phyloP scores from a whole-genome alignment of 2,329 filamentous ascomycete genomes.

The Aspergillus caelatus region DNA sequence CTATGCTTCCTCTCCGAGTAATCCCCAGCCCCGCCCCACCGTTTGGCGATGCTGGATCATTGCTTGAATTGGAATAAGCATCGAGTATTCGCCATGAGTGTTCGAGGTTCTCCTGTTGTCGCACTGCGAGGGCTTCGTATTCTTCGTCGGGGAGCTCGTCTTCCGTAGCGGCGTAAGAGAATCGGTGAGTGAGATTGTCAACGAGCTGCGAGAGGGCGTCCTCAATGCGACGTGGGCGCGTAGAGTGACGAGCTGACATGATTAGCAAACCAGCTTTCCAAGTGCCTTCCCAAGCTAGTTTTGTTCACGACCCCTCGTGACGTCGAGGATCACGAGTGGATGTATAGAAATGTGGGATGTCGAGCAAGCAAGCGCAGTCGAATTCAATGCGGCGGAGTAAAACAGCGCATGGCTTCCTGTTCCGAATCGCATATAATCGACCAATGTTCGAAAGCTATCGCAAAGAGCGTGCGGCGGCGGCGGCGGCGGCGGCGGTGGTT shows the following conservation, averaged over 20 bases:
- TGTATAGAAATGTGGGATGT: neutral
- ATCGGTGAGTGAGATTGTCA: constrained; percentile 43
- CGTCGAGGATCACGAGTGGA: neutral
- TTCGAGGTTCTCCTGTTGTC: constrained; percentile 38
- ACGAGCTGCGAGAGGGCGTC: constrained; percentile 48
- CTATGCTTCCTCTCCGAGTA: constrained; percentile 33
- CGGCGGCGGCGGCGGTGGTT: constrained; percentile 5
- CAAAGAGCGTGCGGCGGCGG: constrained; percentile 2
- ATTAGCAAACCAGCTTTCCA: constrained; percentile 14
- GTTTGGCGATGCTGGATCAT: constrained; percentile 17
- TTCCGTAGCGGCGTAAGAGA: constrained; percentile 32
- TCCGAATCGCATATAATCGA: neutral
- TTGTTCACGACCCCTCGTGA: constrained; percentile 3
- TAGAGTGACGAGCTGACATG: constrained; percentile 36
- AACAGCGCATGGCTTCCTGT: constrained; percentile 14
- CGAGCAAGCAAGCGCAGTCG: neutral
- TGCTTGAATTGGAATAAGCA: constrained; percentile 22
- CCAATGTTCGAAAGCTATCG: neutral
- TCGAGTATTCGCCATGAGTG: constrained; percentile 44
- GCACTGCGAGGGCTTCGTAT: constrained; percentile 37
- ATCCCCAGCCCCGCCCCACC: constrained; percentile 21
- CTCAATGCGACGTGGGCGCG: constrained; percentile 46
- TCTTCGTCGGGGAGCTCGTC: constrained; percentile 35
- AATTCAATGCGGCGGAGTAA: constrained; percentile 4
- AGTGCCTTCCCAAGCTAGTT: neutral